Percentiles rank a stretch among this genome's conserved stretches.
These are phyloP conservation scores for Ceratopteris richardii DNA, from an alignment of 75 land plant genomes.

Conservation along the genomic window DNA sequence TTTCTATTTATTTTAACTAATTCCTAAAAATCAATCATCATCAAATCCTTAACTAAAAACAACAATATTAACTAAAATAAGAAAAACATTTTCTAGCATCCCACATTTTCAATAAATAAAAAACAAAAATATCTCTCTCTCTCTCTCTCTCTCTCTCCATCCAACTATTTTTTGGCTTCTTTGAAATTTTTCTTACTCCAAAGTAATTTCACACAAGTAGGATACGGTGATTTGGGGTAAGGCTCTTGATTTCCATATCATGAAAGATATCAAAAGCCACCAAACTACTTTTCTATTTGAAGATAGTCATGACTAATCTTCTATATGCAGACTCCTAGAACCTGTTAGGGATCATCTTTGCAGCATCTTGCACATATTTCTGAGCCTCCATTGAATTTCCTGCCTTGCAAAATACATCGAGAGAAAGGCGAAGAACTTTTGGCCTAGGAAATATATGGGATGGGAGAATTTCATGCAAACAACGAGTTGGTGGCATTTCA, in stretches of 20 bases:
- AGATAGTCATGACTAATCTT: background rate
- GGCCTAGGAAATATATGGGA: background rate
- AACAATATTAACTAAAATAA: no score
- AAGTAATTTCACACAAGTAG: background rate
- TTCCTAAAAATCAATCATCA: no score
- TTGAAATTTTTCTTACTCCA: background rate
- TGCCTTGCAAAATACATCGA: conserved; percentile 1
- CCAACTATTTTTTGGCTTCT: background rate
- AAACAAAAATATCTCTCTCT: no score
- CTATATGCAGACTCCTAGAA: background rate
- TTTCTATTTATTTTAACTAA: no score
- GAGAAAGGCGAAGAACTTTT: background rate
- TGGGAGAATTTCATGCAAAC: background rate
- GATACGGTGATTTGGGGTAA: background rate
- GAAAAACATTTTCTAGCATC: no score
- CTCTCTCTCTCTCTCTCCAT: no score
- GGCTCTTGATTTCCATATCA: background rate
- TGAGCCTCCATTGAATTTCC: background rate
- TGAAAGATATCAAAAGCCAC: background rate
- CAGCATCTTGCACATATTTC: background rate
- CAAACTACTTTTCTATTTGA: background rate
- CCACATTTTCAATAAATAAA: no score
- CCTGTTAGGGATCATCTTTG: background rate
- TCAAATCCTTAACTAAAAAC: no score
- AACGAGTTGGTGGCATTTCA: background rate